A percentile compares a stretch with the other conserved stretches of the same genome.
Conservation (phyloP, 768 basidiomycete genomes). For the Dioszegia crocea region DNA sequence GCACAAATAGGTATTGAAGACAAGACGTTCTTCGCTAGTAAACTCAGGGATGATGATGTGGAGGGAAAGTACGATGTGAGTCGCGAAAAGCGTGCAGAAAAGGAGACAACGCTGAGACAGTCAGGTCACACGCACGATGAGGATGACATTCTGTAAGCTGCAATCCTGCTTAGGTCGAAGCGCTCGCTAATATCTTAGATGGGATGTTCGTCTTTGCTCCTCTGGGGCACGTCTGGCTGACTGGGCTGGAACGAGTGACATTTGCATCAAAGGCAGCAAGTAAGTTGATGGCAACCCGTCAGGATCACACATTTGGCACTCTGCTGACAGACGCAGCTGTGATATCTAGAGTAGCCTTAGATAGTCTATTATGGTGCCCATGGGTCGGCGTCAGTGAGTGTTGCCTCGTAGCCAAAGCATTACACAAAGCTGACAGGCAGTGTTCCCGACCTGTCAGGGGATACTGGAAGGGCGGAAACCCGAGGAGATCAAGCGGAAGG, state of each 20-base stretch:
- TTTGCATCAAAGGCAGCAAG: constrained; percentile 22
- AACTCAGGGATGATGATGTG: constrained; percentile 4
- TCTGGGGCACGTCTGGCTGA: constrained; percentile 43
- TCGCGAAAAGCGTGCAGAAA: background rate
- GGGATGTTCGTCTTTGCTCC: constrained; percentile 47
- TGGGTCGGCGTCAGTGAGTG: constrained; percentile 34
- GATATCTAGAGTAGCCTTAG: constrained; percentile 23
- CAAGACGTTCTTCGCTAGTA: constrained; percentile 15
- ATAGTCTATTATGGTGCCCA: constrained; percentile 40
- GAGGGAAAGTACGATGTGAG: constrained; percentile 30
- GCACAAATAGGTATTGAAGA: constrained; percentile 47
- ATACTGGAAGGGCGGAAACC: constrained; percentile 39
- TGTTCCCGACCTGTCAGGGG: constrained; percentile 38
- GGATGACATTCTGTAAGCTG: constrained; percentile 38
- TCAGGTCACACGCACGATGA: constrained; percentile 28
- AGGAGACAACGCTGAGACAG: constrained; percentile 8
- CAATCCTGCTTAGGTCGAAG: background rate
- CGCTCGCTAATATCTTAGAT: constrained; percentile 13
- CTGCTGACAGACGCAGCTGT: constrained; percentile 23
- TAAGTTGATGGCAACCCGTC: constrained; percentile 16
- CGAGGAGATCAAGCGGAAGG: constrained; percentile 36
- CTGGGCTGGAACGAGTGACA: constrained; percentile 27
- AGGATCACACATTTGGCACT: no score
- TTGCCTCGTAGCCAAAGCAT: background rate
- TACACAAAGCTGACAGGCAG: constrained; percentile 11